phyloP scores from a whole-genome alignment of 306 rosid species.

The Carpinus viminea region DNA sequence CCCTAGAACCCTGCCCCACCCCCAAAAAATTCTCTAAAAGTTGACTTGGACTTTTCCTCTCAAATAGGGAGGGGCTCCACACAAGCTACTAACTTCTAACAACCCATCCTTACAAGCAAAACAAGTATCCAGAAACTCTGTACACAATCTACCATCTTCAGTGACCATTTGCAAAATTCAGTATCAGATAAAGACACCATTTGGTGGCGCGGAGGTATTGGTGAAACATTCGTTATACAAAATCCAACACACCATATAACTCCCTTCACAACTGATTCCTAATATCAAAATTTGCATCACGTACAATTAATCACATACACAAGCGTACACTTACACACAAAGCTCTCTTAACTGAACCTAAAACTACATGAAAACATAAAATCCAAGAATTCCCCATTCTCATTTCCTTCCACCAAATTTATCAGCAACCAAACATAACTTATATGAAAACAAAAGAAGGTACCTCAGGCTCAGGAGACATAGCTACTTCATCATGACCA shows the following conservation, averaged over 20 bases:
- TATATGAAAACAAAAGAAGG: background rate
- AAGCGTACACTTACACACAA: background rate
- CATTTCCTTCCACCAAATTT: background rate
- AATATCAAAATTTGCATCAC: background rate
- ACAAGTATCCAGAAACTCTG: constrained; percentile 3
- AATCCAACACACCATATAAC: background rate
- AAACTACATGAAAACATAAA: background rate
- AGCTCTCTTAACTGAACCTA: background rate
- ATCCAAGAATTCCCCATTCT: background rate
- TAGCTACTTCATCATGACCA: constrained; percentile 89
- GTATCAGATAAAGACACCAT: background rate
- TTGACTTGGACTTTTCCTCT: too few species aligned
- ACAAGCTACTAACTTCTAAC: background rate
- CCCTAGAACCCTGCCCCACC: too few species aligned
- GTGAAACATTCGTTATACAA: background rate
- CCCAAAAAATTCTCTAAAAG: too few species aligned
- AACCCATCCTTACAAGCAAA: background rate
- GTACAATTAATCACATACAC: background rate
- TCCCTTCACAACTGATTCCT: background rate
- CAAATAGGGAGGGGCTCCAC: too few species aligned
- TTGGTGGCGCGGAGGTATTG: background rate
- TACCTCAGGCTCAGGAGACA: constrained; percentile 98
- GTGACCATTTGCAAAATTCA: background rate
- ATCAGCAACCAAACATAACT: background rate
- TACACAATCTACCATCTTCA: background rate